These are phyloP conservation scores for Boletus insuetus DNA, from an alignment of 768 basidiomycete genomes.

Conservation along the genomic window DNA sequence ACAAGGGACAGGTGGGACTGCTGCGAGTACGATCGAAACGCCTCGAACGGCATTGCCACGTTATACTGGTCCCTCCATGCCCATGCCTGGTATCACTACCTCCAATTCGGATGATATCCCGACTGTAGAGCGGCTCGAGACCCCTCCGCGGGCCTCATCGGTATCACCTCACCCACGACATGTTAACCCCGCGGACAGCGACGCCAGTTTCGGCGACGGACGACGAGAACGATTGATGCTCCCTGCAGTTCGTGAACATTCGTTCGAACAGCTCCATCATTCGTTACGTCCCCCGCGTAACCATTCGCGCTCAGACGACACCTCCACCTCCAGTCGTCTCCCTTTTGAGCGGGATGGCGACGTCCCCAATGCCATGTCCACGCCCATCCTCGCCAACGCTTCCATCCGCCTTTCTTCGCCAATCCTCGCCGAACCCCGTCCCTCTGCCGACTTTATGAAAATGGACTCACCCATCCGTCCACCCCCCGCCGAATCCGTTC, in stretches of 20 bases:
- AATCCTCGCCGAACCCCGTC: slow-evolving; percentile 39
- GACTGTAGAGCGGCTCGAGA: slow-evolving; percentile 27
- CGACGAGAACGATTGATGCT: slow-evolving; percentile 27
- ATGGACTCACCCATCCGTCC: slow-evolving; percentile 45
- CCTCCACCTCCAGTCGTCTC: slow-evolving; percentile 23
- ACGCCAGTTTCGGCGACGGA: slow-evolving; percentile 18
- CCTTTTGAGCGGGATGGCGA: slow-evolving; percentile 24
- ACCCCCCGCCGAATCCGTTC: slow-evolving; percentile 33
- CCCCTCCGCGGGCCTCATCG: slow-evolving; percentile 24
- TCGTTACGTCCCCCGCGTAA: slow-evolving; percentile 12
- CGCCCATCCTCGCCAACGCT: slow-evolving; percentile 26
- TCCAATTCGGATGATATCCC: slow-evolving; percentile 31
- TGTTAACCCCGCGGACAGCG: slow-evolving; percentile 16
- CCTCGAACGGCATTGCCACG: slow-evolving; percentile 17
- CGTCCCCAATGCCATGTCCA: slow-evolving; percentile 29
- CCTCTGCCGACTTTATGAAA: slow-evolving; percentile 46
- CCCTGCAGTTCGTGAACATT: slow-evolving; percentile 23
- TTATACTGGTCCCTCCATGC: slow-evolving; percentile 18
- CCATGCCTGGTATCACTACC: slow-evolving; percentile 11
- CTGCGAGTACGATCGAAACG: slow-evolving; percentile 6
- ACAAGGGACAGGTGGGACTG: slow-evolving; percentile 8
- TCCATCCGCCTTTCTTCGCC: slow-evolving; percentile 34
- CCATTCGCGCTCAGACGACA: slow-evolving; percentile 21
- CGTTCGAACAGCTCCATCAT: slow-evolving; percentile 17
- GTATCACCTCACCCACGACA: slow-evolving; percentile 22